These are phyloP conservation scores for Tricholoma bakamatsutake DNA, from an alignment of 768 basidiomycete genomes.

Conservation along the genomic window DNA sequence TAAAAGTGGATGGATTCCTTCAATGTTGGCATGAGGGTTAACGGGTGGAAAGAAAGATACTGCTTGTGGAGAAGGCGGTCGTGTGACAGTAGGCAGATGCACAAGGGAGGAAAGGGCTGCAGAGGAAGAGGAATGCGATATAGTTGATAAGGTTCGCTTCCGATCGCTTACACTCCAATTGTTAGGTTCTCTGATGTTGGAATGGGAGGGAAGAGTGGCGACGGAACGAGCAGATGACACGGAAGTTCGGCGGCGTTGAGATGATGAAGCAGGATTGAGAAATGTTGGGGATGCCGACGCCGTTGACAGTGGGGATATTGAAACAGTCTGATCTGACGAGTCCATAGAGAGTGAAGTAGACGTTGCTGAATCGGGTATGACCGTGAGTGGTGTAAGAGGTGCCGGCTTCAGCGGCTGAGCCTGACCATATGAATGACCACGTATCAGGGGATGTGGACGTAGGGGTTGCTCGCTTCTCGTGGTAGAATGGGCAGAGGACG, in stretches of 20 bases:
- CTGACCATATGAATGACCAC: constrained; percentile 62
- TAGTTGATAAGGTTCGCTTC: constrained; percentile 51
- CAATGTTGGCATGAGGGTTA: constrained; percentile 48
- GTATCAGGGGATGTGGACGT: constrained; percentile 74
- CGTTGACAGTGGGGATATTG: constrained; percentile 28
- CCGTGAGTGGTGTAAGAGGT: constrained; percentile 56
- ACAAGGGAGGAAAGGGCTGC: constrained; percentile 53
- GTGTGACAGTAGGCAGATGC: constrained; percentile 44
- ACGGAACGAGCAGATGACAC: constrained; percentile 56
- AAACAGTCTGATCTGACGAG: constrained; percentile 18
- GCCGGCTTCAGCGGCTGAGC: constrained; percentile 41
- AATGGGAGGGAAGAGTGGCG: constrained; percentile 46
- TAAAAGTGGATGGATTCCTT: constrained; percentile 63
- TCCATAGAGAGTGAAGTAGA: constrained; percentile 28
- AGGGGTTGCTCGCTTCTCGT: constrained; percentile 25
- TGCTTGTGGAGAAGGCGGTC: constrained; percentile 41
- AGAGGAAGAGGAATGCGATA: constrained; percentile 47
- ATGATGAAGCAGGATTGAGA: constrained; percentile 23
- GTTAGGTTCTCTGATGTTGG: constrained; percentile 26
- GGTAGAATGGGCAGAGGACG: constrained; percentile 60
- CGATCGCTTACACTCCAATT: constrained; percentile 31
- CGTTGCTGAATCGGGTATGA: constrained; percentile 45
- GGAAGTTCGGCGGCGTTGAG: constrained; percentile 33
- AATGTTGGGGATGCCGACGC: constrained; percentile 21
- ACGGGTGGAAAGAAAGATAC: constrained; percentile 59